phyloP scores from a whole-genome alignment of 2,329 filamentous ascomycete genomes.

The Trichoderma gracile region DNA sequence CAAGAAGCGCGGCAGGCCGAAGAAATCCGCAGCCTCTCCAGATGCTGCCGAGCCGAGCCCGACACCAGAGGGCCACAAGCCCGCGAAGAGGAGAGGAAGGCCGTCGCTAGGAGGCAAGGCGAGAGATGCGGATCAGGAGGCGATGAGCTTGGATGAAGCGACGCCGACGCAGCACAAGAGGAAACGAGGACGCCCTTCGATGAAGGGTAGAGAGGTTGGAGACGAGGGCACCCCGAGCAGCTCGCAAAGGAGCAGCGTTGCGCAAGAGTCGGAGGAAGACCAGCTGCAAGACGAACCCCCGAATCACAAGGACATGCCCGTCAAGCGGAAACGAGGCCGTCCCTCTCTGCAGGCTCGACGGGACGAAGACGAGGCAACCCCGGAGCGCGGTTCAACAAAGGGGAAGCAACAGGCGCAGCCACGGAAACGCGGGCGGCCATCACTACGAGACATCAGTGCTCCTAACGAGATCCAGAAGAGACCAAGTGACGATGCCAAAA shows the following conservation, averaged over 20 bases:
- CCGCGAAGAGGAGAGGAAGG: constrained; percentile 35
- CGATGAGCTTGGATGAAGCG: not conserved
- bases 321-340: constrained; percentile 27
- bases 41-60: not conserved
- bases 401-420: constrained; percentile 10
- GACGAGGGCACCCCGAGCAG: constrained; percentile 21
- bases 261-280: constrained; percentile 25
- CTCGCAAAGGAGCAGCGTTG: constrained; percentile 21
- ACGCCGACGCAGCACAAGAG: constrained; percentile 34
- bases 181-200: constrained; percentile 41
- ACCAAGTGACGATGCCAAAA: not conserved
- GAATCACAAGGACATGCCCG: constrained; percentile 22
- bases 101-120: constrained; percentile 29
- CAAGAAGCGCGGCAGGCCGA: constrained; percentile 33
- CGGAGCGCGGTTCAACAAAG: not conserved
- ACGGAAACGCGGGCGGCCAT: constrained; percentile 33
- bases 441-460: constrained; percentile 16
- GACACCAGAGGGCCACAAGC: not conserved
- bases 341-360: constrained; percentile 29
- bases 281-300: constrained; percentile 29
- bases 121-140: not conserved
- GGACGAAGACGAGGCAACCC: not conserved
- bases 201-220: constrained; percentile 27
- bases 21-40: not conserved
- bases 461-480: constrained; percentile 2